A percentile compares a stretch with the other conserved stretches of the same genome.
Evolutionary conservation across 345 rosid genomes (phyloP).

Genomic region (Rhodamnia rubescens): DNA sequence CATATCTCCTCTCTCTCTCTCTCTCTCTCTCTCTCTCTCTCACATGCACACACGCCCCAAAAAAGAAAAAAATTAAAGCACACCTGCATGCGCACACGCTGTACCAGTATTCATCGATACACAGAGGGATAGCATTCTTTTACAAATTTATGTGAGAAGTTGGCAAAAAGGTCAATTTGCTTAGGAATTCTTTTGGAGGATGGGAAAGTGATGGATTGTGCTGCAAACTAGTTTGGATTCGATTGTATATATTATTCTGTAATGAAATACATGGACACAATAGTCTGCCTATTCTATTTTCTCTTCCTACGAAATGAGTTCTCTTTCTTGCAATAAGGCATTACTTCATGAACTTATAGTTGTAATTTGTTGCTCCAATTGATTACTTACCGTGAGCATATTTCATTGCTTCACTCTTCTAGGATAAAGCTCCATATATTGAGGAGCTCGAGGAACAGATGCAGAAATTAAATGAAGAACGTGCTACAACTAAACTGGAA

Average conservation of each 20-base stretch:
- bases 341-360: background rate
- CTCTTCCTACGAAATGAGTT: background rate
- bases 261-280: background rate
- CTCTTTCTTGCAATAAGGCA: background rate
- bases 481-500: conserved; percentile 56
- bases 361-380: background rate
- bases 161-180: background rate
- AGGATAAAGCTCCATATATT: conserved; percentile 80
- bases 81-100: background rate
- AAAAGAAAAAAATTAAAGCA: background rate
- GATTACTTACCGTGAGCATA: background rate
- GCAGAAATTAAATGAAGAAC: conserved; percentile 72
- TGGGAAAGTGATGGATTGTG: background rate
- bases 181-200: background rate
- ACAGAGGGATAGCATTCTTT: background rate
- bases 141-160: background rate
- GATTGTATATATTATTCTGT: background rate
- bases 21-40: background rate
- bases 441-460: conserved; percentile 87
- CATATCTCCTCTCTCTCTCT: background rate
- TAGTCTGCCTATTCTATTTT: background rate
- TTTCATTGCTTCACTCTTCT: background rate
- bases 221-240: background rate
- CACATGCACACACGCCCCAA: background rate
- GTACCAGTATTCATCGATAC: background rate